Base-by-base conservation (phyloP, 2,329 filamentous ascomycete species). In the Aspergillus nomiae region DNA sequence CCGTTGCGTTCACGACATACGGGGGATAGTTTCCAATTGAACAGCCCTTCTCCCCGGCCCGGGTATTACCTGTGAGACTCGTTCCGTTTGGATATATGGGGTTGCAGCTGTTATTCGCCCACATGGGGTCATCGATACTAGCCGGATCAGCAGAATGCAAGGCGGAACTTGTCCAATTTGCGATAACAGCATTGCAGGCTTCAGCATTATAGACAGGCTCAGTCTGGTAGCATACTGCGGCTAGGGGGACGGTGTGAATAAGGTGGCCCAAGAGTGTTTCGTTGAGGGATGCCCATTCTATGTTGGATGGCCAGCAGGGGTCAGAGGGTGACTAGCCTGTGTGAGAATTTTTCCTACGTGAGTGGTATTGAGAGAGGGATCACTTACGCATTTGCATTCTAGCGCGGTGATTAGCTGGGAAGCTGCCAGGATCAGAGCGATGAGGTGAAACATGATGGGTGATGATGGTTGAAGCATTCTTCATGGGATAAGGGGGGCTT, bases 281-380 rank as follows among this genome's bases (percentile, higher is more conserved):
- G 63, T 78, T 77, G 41, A 78, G 71, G 14, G 62, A 61, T 21
- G 67, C 59, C 76, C 76, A 78, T 50, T 72, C 69, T 10, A 66
- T 54, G 14, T 53, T n/a, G 21, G 68, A 61, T 1, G 76, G 76
- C 76, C 76, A 78, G 58, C 74, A 77, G 3, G 60, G 34, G 1
- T 34, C 45, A 4, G 41, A 46, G 16, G 24, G 45, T 8, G 34
- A 36, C 34, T 36, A 2, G 34, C 12, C 14, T 12, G 14, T 2
- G 34, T 36, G 12, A 36, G 34, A 16, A 36, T 36, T 36, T 36
- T 11, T 3, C 4, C 16, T 36, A 7, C 34, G 14, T 36, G 34
- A 16, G 34, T 0, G 34, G 14, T 16, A 2, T 16, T 36, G 14
- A 8, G 14, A 14, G 16, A 36, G 34, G 34, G 14, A 36, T 36